Evolutionary conservation across 495 filamentous ascomycete species (phyloP).

Genomic region (Lentithecium fluviatile): DNA sequence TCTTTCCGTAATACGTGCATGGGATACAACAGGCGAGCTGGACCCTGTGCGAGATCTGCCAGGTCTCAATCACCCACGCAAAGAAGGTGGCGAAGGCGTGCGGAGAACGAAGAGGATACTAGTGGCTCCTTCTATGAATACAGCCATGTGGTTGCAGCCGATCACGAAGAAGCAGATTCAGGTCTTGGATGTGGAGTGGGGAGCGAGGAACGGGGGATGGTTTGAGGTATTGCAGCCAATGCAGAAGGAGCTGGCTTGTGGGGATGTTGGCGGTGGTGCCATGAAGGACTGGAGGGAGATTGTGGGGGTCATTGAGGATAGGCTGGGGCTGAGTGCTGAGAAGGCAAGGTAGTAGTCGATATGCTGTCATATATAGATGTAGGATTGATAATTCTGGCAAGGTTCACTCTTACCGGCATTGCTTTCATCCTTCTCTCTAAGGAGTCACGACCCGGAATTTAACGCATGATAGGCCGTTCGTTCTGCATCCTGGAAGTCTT

Average conservation of each 20-base stretch:
- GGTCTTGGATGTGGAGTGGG: slow-evolving; percentile 74
- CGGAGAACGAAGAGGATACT: slow-evolving; percentile 52
- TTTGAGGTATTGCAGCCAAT: slow-evolving; percentile 68
- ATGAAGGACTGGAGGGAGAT: slow-evolving; percentile 79
- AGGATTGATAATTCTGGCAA: too few species aligned
- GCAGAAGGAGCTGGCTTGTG: slow-evolving; percentile 75
- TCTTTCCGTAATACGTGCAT: slow-evolving; percentile 74
- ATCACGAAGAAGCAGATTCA: slow-evolving; percentile 68
- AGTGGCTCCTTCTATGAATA: slow-evolving; percentile 81
- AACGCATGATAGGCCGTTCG: too few species aligned
- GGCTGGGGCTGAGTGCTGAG: slow-evolving; percentile 5
- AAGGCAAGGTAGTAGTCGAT: not conserved
- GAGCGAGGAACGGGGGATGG: slow-evolving; percentile 60
- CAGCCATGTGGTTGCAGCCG: slow-evolving; percentile 86
- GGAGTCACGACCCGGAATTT: too few species aligned
- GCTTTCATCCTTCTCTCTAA: too few species aligned
- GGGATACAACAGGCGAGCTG: slow-evolving; percentile 71
- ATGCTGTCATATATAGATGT: too few species aligned
- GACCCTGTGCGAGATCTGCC: slow-evolving; percentile 44
- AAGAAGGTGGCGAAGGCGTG: slow-evolving; percentile 9
- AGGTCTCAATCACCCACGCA: slow-evolving; percentile 1
- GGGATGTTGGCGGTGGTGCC: slow-evolving; percentile 72
- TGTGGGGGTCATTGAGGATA: slow-evolving; percentile 44
- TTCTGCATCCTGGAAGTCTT: too few species aligned
- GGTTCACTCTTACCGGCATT: too few species aligned